Evolutionary conservation across 306 rosid species (phyloP).

Genomic region (Casuarina glauca): DNA sequence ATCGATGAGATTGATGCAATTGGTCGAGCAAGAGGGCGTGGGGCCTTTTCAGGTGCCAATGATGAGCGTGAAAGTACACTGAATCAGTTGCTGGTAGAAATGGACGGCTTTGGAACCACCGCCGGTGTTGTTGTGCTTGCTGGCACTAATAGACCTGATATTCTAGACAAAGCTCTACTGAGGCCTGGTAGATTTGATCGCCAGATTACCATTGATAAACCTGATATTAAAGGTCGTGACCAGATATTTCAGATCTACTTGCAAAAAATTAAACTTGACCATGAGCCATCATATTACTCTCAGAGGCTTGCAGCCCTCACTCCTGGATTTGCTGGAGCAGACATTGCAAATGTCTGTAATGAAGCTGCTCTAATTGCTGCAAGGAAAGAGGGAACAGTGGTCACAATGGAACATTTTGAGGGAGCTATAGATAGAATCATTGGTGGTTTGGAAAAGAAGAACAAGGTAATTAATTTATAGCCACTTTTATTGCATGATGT

Average conservation of each 20-base stretch:
- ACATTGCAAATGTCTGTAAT: slow-evolving; percentile 95
- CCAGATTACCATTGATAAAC: slow-evolving; percentile 70
- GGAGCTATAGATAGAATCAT: slow-evolving; percentile 90
- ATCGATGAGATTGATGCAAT: slow-evolving; percentile 98
- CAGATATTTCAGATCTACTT: slow-evolving; percentile 88
- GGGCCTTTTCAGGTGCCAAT: slow-evolving; percentile 80
- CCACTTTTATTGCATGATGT: background rate
- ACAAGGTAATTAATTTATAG: slow-evolving; percentile 51
- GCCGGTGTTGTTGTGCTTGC: slow-evolving; percentile 97
- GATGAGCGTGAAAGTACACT: slow-evolving; percentile 98
- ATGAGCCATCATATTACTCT: slow-evolving; percentile 75
- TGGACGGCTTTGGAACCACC: slow-evolving; percentile 98
- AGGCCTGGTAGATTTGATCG: slow-evolving; percentile 99
- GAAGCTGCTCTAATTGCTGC: slow-evolving; percentile 99
- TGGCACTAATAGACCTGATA: slow-evolving; percentile 97
- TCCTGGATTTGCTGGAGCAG: slow-evolving; percentile 99
- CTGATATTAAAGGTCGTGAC: slow-evolving; percentile 88
- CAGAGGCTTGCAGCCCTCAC: slow-evolving; percentile 95
- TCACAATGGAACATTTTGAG: slow-evolving; percentile 81
- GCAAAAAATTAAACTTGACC: slow-evolving; percentile 85
- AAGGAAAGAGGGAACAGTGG: slow-evolving; percentile 54
- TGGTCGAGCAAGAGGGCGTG: slow-evolving; percentile 98
- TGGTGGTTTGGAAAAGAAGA: slow-evolving; percentile 98
- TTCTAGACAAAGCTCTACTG: slow-evolving; percentile 85
- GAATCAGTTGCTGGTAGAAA: slow-evolving; percentile 93